These are phyloP conservation scores for Tilletia horrida DNA, from an alignment of 1,284 basidiomycete species.

Conservation along the genomic window DNA sequence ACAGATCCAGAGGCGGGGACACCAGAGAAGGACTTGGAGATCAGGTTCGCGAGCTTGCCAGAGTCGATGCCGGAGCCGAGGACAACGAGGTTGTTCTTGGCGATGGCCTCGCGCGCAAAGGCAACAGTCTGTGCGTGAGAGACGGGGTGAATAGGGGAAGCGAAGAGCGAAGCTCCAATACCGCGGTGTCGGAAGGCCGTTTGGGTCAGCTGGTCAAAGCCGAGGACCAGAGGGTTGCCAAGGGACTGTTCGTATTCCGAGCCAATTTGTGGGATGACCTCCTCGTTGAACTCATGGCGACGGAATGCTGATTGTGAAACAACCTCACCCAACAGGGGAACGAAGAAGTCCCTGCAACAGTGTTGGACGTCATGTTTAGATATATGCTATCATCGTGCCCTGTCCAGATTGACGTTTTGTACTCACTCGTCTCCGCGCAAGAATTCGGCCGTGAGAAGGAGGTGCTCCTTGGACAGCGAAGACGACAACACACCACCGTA, in stretches of 20 bases:
- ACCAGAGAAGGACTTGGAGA: conserved; percentile 37
- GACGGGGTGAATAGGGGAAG: conserved; percentile 46
- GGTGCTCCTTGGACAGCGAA: conserved; percentile 80
- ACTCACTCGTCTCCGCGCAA: conserved; percentile 93
- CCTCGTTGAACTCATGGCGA: conserved; percentile 51
- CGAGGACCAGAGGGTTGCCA: conserved; percentile 39
- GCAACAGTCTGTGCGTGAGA: conserved; percentile 34
- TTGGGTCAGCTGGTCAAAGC: conserved; percentile 47
- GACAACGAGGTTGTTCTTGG: conserved; percentile 52
- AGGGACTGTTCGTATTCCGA: conserved; percentile 43
- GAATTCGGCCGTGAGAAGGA: conserved; percentile 90
- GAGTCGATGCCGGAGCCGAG: conserved; percentile 48
- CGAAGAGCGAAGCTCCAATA: conserved; percentile 50
- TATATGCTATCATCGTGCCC: background rate
- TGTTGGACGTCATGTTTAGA: background rate
- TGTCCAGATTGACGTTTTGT: background rate
- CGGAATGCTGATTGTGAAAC: conserved; percentile 43
- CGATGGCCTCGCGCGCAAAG: conserved; percentile 41
- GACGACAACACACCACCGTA: conserved; percentile 89
- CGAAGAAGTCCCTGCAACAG: conserved; percentile 43
- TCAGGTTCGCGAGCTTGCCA: conserved; percentile 39
- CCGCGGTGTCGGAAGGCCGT: conserved; percentile 51
- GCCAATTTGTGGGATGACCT: conserved; percentile 46
- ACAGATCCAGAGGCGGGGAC: conserved; percentile 33
- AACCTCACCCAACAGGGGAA: conserved; percentile 51